These are phyloP conservation scores for Saksenaea vasiformis DNA, from an alignment of 371 early-diverging fungal species.

Conservation along the genomic window DNA sequence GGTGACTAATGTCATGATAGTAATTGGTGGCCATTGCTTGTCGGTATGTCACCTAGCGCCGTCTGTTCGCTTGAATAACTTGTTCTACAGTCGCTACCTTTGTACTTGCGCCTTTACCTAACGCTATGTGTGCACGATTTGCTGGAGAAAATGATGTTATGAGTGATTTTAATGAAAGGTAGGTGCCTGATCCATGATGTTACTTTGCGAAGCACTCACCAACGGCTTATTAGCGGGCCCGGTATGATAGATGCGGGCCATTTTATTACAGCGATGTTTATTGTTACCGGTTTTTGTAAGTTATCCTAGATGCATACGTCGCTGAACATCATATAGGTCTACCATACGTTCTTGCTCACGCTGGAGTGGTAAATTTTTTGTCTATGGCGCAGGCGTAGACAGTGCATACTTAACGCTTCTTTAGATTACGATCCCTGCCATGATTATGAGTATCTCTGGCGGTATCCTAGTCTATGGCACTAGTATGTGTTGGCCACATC, in stretches of 20 bases:
- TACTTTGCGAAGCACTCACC: background rate
- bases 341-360: constrained; percentile 76
- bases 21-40: constrained; percentile 93
- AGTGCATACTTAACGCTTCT: constrained; percentile 3
- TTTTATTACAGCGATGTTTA: constrained; percentile 89
- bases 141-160: constrained; percentile 75
- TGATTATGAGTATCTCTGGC: constrained; percentile 86
- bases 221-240: constrained; percentile 22
- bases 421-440: constrained; percentile 75
- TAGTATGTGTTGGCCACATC: constrained; percentile 49
- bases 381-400: background rate
- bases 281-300: constrained; percentile 90
- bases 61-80: background rate
- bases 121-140: constrained; percentile 78
- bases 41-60: constrained; percentile 48
- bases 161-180: constrained; percentile 75
- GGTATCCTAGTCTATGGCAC: constrained; percentile 89
- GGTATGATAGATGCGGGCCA: constrained; percentile 87
- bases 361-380: constrained; percentile 56
- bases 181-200: background rate
- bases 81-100: constrained; percentile 70
- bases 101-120: constrained; percentile 89
- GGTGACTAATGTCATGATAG: constrained; percentile 36
- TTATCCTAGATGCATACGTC: background rate
- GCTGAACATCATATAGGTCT: constrained; percentile 39